Evolutionary conservation across 176 grass and related monocot species (phyloP).

Genomic region (Luzula sylvatica): DNA sequence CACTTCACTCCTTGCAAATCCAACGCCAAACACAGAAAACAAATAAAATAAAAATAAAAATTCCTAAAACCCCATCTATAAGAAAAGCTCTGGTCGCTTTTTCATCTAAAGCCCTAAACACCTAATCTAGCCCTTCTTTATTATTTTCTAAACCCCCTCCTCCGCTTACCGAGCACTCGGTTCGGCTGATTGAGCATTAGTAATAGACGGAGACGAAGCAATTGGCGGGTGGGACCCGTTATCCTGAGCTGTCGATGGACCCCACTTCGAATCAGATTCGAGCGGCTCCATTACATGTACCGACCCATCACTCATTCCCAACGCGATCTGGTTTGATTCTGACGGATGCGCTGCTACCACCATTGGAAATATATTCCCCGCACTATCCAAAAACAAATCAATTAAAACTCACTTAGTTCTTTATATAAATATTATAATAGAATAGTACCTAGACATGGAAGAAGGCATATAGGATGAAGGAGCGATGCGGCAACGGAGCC

Average conservation of each 20-base stretch:
- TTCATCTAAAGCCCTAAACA: slow-evolving; percentile 22
- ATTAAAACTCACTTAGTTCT: neutral
- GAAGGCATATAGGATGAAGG: slow-evolving; percentile 69
- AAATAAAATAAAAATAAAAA: neutral
- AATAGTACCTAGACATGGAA: slow-evolving; percentile 60
- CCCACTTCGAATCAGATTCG: slow-evolving; percentile 76
- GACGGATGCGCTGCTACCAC: slow-evolving; percentile 87
- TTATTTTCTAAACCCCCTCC: neutral
- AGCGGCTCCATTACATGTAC: slow-evolving; percentile 91
- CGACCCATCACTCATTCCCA: slow-evolving; percentile 83
- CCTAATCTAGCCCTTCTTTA: slow-evolving; percentile 17
- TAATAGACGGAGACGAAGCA: slow-evolving; percentile 34
- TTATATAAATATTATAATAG: neutral
- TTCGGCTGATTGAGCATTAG: slow-evolving; percentile 59
- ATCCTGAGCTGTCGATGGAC: slow-evolving; percentile 50
- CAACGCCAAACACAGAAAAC: slow-evolving; percentile 7
- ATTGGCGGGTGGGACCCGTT: slow-evolving; percentile 48
- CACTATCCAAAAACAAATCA: slow-evolving; percentile 26
- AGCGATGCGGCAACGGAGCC: slow-evolving; percentile 73
- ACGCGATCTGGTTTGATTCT: slow-evolving; percentile 88
- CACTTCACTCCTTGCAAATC: slow-evolving; percentile 9
- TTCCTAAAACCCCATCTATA: slow-evolving; percentile 13
- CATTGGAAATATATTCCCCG: slow-evolving; percentile 48
- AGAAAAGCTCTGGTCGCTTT: slow-evolving; percentile 6
- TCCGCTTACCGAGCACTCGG: slow-evolving; percentile 47